These are phyloP conservation scores for Hyphochytrium catenoides DNA, from an alignment of 352 stramenopile genomes.

Conservation along the genomic window DNA sequence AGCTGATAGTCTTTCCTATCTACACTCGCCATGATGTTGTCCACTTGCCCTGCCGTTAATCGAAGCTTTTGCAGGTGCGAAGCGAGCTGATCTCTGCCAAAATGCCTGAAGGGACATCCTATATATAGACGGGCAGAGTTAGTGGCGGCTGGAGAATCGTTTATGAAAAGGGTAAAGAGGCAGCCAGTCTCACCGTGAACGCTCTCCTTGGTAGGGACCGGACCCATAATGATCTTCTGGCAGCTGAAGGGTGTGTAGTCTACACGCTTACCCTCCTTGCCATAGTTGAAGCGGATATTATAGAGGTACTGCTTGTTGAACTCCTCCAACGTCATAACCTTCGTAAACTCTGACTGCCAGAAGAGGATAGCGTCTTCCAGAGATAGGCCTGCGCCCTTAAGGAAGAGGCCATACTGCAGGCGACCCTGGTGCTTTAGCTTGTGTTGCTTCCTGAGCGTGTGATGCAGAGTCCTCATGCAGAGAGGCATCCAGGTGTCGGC, in stretches of 20 bases:
- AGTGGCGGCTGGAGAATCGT: neutral
- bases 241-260: slow-evolving; percentile 90
- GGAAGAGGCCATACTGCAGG: slow-evolving; percentile 94
- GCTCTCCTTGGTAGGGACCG: slow-evolving; percentile 64
- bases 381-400: slow-evolving; percentile 88
- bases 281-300: slow-evolving; percentile 97
- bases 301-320: slow-evolving; percentile 98
- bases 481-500: slow-evolving; percentile 79
- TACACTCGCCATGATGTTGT: slow-evolving; percentile 72
- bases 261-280: slow-evolving; percentile 94
- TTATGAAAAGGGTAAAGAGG: neutral
- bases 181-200: slow-evolving; percentile 65
- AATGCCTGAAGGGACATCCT: slow-evolving; percentile 91
- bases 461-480: slow-evolving; percentile 90
- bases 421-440: slow-evolving; percentile 91
- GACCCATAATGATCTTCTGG: slow-evolving; percentile 94
- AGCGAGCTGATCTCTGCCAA: slow-evolving; percentile 73
- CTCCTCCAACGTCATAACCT: slow-evolving; percentile 82
- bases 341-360: slow-evolving; percentile 79
- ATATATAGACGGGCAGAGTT: neutral
- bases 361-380: slow-evolving; percentile 89
- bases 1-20: slow-evolving; percentile 87
- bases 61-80: slow-evolving; percentile 63
- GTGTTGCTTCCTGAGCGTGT: slow-evolving; percentile 73
- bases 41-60: slow-evolving; percentile 47